A percentile compares a stretch with the other conserved stretches of the same genome.
Conservation (phyloP, 1,284 basidiomycete species). For the Tausonia pullulans region DNA sequence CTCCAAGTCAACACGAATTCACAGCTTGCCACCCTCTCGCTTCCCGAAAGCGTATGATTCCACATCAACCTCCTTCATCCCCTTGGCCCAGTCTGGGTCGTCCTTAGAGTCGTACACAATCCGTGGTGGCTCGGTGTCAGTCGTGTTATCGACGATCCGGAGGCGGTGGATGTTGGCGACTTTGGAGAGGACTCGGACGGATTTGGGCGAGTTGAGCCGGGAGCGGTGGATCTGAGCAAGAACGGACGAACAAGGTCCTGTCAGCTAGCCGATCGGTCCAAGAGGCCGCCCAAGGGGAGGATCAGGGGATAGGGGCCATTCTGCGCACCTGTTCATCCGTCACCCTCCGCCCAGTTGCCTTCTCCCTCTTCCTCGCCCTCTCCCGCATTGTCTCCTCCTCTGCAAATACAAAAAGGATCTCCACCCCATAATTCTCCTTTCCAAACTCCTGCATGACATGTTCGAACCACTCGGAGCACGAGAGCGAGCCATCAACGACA, state of each 20-base stretch:
- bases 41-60: background rate
- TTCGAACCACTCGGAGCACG: conserved; percentile 12
- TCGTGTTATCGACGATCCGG: conserved; percentile 13
- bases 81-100: conserved; percentile 1
- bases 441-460: conserved; percentile 9
- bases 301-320: background rate
- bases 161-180: conserved; percentile 1
- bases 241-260: background rate
- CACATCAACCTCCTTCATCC: background rate
- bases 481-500: conserved; percentile 14
- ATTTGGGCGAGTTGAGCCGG: conserved; percentile 5
- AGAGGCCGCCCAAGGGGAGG: background rate
- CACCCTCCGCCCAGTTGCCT: conserved; percentile 9
- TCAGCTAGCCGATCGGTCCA: background rate
- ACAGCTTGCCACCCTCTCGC: background rate
- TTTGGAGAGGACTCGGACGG: conserved; percentile 5
- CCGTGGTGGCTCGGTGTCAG: background rate
- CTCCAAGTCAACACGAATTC: too few relatives aligned
- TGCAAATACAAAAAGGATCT: conserved; percentile 14
- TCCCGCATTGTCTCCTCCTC: conserved; percentile 14
- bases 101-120: conserved; percentile 16
- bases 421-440: conserved; percentile 5
- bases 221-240: conserved; percentile 5
- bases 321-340: background rate
- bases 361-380: conserved; percentile 4